Conservation (phyloP, 2,329 filamentous ascomycete genomes). For the Ceratocystis albifundus region DNA sequence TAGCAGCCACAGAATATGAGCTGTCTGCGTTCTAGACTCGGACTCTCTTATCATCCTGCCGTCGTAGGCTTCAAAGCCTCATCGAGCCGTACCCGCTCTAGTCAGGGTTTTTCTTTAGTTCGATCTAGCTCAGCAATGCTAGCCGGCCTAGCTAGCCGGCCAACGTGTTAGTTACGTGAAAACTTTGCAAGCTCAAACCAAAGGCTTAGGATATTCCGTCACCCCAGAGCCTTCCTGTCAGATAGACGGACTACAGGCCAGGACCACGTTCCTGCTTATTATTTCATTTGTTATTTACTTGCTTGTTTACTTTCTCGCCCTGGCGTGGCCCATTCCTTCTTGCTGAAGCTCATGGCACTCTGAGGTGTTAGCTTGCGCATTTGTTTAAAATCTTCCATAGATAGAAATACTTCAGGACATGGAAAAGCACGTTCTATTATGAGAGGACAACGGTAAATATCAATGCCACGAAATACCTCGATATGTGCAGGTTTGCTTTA, state of each 20-base stretch:
- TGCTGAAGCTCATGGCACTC: slow-evolving; percentile 1
- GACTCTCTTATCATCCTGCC: background rate
- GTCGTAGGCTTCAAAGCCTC: background rate
- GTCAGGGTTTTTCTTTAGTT: background rate
- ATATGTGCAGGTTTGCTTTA: too few relatives aligned
- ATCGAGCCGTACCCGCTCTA: background rate
- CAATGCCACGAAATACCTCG: too few relatives aligned
- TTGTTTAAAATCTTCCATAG: background rate
- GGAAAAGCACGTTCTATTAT: too few relatives aligned
- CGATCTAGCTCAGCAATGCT: background rate
- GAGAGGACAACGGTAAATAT: too few relatives aligned
- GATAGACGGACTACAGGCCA: too few relatives aligned
- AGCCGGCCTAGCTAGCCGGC: background rate
- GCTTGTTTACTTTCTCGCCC: background rate
- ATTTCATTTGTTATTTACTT: background rate
- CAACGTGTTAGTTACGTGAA: background rate
- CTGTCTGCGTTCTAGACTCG: background rate
- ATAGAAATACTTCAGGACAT: background rate
- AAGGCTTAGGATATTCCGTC: background rate
- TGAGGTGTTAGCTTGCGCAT: background rate
- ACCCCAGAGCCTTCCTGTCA: background rate
- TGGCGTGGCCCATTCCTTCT: background rate
- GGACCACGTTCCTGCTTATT: background rate
- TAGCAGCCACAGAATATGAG: background rate
- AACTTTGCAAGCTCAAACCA: background rate